Conservation (phyloP, 352 stramenopile species). For the Elongisporangium prolatum region DNA sequence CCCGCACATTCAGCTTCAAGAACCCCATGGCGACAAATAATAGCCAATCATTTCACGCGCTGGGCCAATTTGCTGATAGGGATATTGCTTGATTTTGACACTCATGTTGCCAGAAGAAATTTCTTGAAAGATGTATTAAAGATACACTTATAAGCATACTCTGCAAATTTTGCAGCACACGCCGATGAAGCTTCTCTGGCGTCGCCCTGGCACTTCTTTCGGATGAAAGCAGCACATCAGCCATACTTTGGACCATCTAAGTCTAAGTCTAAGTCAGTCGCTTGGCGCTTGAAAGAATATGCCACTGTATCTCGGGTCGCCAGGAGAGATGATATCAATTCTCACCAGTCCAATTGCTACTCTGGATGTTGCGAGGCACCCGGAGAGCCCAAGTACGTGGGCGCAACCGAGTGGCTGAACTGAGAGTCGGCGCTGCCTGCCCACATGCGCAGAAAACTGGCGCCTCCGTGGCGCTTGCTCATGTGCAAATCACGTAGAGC, state of each 20-base stretch:
- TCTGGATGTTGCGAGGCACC: neutral
- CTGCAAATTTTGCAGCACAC: neutral
- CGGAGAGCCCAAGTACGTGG: neutral
- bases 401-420: slow-evolving; percentile 35
- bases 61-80: neutral
- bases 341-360: neutral
- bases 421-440: slow-evolving; percentile 70
- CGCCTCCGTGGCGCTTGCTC: slow-evolving; percentile 62
- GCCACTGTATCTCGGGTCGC: too few species aligned
- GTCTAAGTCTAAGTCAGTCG: too few species aligned
- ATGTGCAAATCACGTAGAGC: slow-evolving; percentile 48
- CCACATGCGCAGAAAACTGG: slow-evolving; percentile 76
- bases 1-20: neutral
- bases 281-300: too few species aligned
- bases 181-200: too few species aligned
- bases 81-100: neutral
- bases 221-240: too few species aligned
- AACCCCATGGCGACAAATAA: neutral
- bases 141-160: neutral
- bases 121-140: neutral
- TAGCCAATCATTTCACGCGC: neutral
- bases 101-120: neutral
- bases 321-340: too few species aligned
- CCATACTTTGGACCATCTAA: too few species aligned
- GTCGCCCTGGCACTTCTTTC: too few species aligned